Base-by-base conservation (phyloP, 2,329 filamentous ascomycete species). In the Penicillium rolfsii region DNA sequence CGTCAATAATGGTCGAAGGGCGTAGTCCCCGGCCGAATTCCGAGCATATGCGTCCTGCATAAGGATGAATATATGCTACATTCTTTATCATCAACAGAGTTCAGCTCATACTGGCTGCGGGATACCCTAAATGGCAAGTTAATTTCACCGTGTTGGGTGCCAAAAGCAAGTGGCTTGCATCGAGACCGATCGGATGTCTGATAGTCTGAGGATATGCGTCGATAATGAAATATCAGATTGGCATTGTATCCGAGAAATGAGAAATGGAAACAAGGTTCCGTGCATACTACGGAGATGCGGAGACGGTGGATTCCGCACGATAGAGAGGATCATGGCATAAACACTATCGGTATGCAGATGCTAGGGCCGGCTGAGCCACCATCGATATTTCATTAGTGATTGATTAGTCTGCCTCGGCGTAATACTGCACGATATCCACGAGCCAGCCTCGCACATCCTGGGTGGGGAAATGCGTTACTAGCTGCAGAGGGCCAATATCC, bases 401-500 rank as follows among this genome's bases (percentile, higher is more conserved):
- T 57, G 19, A 53, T 59, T 57, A 41, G 54, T 43, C 54, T 43
- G 16, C 38, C 48, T 63, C 48, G 57, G 55, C 33, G 55, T 59
- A 46, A 57, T 55, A 57, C 33, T 59, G 58, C 57, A 64, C 61
- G 57, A 62, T 61, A 68, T 64, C 61, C 59, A 65, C 59, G 56
- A 41, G 46, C 56, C 49, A 26, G 24, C 14, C 45, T 55, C 24
- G 48, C 58, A 59, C 58, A 63, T 59, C 43, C 43, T n/a, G 55
- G 41, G 63, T 65, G 67, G 65, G 60, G 65, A 63, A 59, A 52
- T 45, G 57, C 55, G 26, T 55, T 57, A 40, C 62, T 74, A 73
- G 71, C 63, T 71, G 71, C 73, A 75, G 71, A 68, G 68, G 58
- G 60, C 59, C 50, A 59, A 61, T 55, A 66, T 61, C 63, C 68